Base-by-base conservation (phyloP, 176 grass and related monocot species). In the Rhynchospora tenuis region DNA sequence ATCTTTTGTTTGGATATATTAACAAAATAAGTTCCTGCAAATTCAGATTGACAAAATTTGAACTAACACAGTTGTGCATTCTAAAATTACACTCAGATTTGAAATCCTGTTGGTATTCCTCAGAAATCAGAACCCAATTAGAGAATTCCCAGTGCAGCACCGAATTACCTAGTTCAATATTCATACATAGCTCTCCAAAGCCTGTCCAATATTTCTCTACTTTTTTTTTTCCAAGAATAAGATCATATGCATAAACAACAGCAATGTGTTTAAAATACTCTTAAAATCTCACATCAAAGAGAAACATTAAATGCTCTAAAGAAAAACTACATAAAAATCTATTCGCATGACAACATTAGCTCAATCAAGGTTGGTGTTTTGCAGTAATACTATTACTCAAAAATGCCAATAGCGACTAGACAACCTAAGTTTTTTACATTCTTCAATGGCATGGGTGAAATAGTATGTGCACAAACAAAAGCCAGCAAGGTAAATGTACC, bases 401-500 rank as follows among this genome's bases (percentile, higher is more conserved):
- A 76, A 76, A 54, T 51, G 45, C 47, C 43, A 80, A 80, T 57
- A 22, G 29, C 22, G 1, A 5, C 42, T 23, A 81, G 42, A 81
- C 29, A 23, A 81, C 78, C 15, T 17, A 58, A 22, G 28, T n/a
- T 63, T 63, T 22, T 63, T 51, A 79, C 27, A 61, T 15, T 81
- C 55, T 73, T 46, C 56, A 83, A 44, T 8, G 4, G 58, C 91
- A 93, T 20, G 95, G 95, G 83, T 98, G 91, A 46, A 98, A 61
- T 51, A 98, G 77, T 43, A 98, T 87, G 84, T 91, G 90, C 50
- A 95, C 54, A 85, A 89, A 98, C 20, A 90, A 46, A 86, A 93
- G 78, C 95, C 95, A 98, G 70, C 92, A 98, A 52, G 95, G 95
- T 64, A 98, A 89, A 87, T 98, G 92, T 22, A 93, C 86, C 79